phyloP scores from a whole-genome alignment of 2,329 filamentous ascomycete genomes.

The Fusarium setosum region DNA sequence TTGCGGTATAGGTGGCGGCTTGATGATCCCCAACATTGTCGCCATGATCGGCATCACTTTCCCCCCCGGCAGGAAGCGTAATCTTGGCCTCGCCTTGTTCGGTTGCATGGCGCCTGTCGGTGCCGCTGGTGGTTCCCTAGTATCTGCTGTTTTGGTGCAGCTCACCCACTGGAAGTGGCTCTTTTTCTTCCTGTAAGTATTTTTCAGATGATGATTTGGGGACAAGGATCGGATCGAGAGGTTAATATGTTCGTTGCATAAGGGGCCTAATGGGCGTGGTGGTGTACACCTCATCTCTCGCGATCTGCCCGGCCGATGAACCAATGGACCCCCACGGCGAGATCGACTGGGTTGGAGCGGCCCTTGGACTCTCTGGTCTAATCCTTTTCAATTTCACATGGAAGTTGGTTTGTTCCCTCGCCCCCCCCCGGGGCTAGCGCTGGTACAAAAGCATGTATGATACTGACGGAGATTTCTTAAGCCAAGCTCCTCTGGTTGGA shows the following conservation, averaged over 20 bases:
- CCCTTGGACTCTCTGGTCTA: conserved; percentile 53
- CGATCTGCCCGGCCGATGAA: conserved; percentile 11
- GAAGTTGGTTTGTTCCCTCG: conserved; percentile 59
- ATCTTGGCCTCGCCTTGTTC: conserved; percentile 59
- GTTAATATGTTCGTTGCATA: neutral
- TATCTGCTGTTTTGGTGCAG: conserved; percentile 52
- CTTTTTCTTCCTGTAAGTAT: conserved; percentile 52
- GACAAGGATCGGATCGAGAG: too few relatives aligned
- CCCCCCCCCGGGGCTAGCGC: too few relatives aligned
- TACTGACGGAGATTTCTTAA: too few relatives aligned
- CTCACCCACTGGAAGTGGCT: conserved; percentile 51
- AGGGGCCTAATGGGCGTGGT: neutral
- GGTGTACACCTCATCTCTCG: conserved; percentile 19
- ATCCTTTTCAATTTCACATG: conserved; percentile 60
- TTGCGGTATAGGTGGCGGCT: conserved; percentile 58
- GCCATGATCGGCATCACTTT: conserved; percentile 60
- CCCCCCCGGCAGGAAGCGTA: conserved; percentile 56
- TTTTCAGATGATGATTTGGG: too few relatives aligned
- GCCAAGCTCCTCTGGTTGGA: conserved; percentile 54
- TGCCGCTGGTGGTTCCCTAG: conserved; percentile 54
- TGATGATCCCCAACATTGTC: conserved; percentile 62
- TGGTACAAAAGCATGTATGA: too few relatives aligned
- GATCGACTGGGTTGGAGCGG: conserved; percentile 52
- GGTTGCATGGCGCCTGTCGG: conserved; percentile 59
- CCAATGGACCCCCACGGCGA: conserved; percentile 35